Percentiles rank a stretch among this genome's conserved stretches.
Evolutionary conservation across 352 stramenopile genomes (phyloP).

Genomic region (Pythium apleroticum): DNA sequence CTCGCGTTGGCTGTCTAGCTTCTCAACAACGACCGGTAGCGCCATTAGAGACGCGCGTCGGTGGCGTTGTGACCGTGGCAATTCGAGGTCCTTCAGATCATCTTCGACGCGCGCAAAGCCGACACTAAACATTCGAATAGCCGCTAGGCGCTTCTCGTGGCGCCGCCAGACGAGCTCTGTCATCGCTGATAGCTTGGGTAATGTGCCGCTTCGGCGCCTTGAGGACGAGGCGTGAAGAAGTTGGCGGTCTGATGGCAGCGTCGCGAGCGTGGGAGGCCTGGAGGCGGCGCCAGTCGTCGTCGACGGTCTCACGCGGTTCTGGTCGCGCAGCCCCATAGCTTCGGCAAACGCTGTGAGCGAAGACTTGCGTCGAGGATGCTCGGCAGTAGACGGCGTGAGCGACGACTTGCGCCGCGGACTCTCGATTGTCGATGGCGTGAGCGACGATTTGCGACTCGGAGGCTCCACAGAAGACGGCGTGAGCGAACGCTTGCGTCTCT

Average conservation of each 20-base stretch:
- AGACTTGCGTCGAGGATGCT: constrained; percentile 16
- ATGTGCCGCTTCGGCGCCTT: not conserved
- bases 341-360: constrained; percentile 24
- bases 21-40: not conserved
- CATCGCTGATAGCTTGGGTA: constrained; percentile 18
- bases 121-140: constrained; percentile 26
- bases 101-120: constrained; percentile 6
- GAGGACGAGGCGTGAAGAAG: constrained; percentile 12
- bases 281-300: not conserved
- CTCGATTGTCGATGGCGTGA: not conserved
- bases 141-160: constrained; percentile 26
- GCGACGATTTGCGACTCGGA: no score
- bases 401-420: constrained; percentile 17
- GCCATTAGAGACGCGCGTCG: constrained; percentile 14
- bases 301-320: constrained; percentile 5
- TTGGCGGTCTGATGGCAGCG: constrained; percentile 11
- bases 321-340: constrained; percentile 7
- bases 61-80: not conserved
- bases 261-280: not conserved
- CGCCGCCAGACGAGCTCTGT: constrained; percentile 22
- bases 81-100: not conserved
- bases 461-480: no score
- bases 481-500: constrained; percentile 20
- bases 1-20: constrained; percentile 5
- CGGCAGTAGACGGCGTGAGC: not conserved